phyloP scores from a whole-genome alignment of 108 stramenopile genomes.

The Nannochloropsis granulata region DNA sequence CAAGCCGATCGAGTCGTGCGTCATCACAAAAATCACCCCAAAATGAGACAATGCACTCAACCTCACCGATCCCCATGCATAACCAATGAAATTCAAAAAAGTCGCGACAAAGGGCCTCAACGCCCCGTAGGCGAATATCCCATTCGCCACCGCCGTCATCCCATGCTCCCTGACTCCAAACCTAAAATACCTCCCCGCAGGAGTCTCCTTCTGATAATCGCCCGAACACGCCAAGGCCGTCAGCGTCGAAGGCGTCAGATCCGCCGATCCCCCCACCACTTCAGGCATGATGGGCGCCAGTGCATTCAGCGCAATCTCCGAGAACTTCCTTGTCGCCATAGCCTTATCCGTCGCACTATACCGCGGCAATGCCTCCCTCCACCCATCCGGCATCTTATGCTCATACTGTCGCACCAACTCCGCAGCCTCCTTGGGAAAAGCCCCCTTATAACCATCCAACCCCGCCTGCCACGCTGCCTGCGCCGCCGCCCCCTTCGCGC shows the following conservation, averaged over 20 bases:
- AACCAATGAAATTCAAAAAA: constrained; percentile 94
- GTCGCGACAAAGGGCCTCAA: constrained; percentile 90
- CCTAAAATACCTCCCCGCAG: constrained; percentile 69
- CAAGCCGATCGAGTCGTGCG: constrained; percentile 93
- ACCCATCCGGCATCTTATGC: constrained; percentile 58
- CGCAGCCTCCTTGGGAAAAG: constrained; percentile 64
- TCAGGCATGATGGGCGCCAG: constrained; percentile 70
- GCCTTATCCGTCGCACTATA: constrained; percentile 59
- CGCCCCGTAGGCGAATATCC: constrained; percentile 86
- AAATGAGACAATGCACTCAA: constrained; percentile 61
- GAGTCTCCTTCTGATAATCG: constrained; percentile 61
- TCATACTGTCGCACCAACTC: constrained; percentile 75
- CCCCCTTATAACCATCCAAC: constrained; percentile 50
- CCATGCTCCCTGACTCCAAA: constrained; percentile 96
- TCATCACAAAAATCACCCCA: constrained; percentile 87
- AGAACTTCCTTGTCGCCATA: constrained; percentile 64
- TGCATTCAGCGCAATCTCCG: constrained; percentile 58
- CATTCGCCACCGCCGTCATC: constrained; percentile 90
- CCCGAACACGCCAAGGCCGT: constrained; percentile 53
- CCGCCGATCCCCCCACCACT: constrained; percentile 91
- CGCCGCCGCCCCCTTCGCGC: constrained; percentile 15
- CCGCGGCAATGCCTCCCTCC: constrained; percentile 60
- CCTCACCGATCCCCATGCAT: constrained; percentile 79
- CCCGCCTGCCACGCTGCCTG: constrained; percentile 49
- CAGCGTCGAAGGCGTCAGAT: constrained; percentile 85